Base-by-base conservation (phyloP, 2,329 filamentous ascomycete species). In the Thielaviopsis ethacetica region DNA sequence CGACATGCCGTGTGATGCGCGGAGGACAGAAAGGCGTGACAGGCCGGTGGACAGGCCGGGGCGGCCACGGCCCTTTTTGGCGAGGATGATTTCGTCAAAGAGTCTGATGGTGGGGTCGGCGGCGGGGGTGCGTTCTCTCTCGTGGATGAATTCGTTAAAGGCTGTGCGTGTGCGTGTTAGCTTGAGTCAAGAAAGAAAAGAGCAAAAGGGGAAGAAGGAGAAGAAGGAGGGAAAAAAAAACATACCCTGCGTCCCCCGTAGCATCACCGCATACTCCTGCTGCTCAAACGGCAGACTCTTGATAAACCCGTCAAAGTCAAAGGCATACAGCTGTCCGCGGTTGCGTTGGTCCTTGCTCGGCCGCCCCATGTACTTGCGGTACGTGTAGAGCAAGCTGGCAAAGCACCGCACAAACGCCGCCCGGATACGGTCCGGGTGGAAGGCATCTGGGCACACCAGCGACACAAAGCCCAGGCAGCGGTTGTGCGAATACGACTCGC, bases 61-160 rank as follows among this genome's bases (percentile, higher is more conserved):
- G 38, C 83, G 83, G 24, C 86, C 86, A 55, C 80, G 76, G 27
- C 77, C 77, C 67, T 80, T 81, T 74, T 93, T 93, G 34, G 86
- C 86, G 56, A 91, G 75, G 65, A 93, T 88, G 65, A 93, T 83
- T 68, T 91, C 86, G 69, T 93, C 88, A 65, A 93, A 93, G 1
- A 93, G 77, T 59, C 85, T 85, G 65, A 91, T 82, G 1, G 76
- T 70, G 0, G 86, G 78, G 62, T 86, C 78, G 7, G 80, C 76
- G 0, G 81, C 70, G 1, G 81, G 74, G 7, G 77, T 80, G 22
- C 75, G 82, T 70, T 93, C 88, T 53, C 88, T 81, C 65, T 90
- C 85, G 66, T 91, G 85, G 62, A 93, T 86, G 69, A 93, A 93
- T 68, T 91, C 86, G 64, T 89, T 89, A 68, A 91, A 89, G 54